Evolutionary conservation across 305 asterid genomes (phyloP).

Genomic region (Rubia occidens): DNA sequence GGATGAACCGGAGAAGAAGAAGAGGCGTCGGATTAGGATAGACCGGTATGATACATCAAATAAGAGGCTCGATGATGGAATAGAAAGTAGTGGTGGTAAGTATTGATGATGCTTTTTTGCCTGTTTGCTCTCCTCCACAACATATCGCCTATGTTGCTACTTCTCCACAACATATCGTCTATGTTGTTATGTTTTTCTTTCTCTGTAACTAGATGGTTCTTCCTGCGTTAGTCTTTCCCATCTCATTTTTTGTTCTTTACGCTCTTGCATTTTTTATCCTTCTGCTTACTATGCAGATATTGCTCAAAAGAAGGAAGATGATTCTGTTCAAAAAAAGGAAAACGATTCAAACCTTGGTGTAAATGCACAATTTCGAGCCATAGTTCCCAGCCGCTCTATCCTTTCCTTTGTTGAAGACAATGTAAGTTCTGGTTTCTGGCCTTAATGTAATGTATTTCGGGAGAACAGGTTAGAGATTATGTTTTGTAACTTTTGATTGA

Average conservation of each 20-base stretch:
- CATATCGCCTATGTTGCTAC: not conserved
- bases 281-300: constrained; percentile 41
- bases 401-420: constrained; percentile 90
- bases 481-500: constrained; percentile 7
- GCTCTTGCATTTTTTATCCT: constrained; percentile 1
- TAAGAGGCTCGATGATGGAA: constrained; percentile 70
- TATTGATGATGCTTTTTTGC: constrained; percentile 3
- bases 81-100: constrained; percentile 38
- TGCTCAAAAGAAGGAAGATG: constrained; percentile 37
- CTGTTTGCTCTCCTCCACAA: not conserved
- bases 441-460: constrained; percentile 22
- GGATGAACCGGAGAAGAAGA: constrained; percentile 50
- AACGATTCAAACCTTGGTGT: constrained; percentile 34
- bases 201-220: not conserved
- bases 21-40: constrained; percentile 50
- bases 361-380: constrained; percentile 96
- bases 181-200: not conserved
- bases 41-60: constrained; percentile 78
- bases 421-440: constrained; percentile 36
- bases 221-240: not conserved
- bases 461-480: constrained; percentile 14
- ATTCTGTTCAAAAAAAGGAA: constrained; percentile 24
- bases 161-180: too few species aligned
- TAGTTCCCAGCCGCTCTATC: constrained; percentile 74
- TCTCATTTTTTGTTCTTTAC: not conserved